A percentile compares a stretch with the other conserved stretches of the same genome.
Evolutionary conservation across 2,329 filamentous ascomycete species (phyloP).

Genomic region (Monascus ruber): DNA sequence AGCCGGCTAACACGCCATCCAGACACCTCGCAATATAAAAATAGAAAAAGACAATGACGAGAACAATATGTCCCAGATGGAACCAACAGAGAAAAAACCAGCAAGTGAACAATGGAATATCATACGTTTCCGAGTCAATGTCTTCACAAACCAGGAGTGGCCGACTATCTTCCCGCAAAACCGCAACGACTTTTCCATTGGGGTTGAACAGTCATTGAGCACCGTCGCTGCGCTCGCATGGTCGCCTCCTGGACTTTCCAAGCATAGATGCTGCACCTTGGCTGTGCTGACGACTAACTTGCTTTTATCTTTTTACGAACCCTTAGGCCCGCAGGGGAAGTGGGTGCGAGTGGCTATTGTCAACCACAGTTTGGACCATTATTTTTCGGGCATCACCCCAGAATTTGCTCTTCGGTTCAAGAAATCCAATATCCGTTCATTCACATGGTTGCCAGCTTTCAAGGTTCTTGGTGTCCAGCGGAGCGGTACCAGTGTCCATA

Average conservation of each 20-base stretch:
- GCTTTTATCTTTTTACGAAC: constrained; percentile 46
- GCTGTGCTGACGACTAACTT: constrained; percentile 47
- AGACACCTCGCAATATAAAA: too few species aligned
- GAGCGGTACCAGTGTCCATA: background rate
- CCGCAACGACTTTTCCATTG: constrained; percentile 41
- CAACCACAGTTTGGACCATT: constrained; percentile 36
- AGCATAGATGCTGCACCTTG: constrained; percentile 43
- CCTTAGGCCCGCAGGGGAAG: constrained; percentile 32
- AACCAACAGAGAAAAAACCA: constrained; percentile 9
- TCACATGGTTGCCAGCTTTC: constrained; percentile 29
- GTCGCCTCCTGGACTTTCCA: constrained; percentile 46
- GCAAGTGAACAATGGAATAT: constrained; percentile 23
- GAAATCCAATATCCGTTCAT: constrained; percentile 27
- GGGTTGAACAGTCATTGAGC: constrained; percentile 47
- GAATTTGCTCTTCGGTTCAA: constrained; percentile 13
- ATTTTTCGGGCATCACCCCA: constrained; percentile 21
- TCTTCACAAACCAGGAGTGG: constrained; percentile 43
- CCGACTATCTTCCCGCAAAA: constrained; percentile 35
- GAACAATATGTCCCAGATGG: too few species aligned
- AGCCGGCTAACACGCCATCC: too few species aligned
- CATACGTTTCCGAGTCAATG: constrained; percentile 37
- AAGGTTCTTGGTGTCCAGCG: constrained; percentile 7
- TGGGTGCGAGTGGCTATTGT: constrained; percentile 45
- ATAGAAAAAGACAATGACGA: too few species aligned
- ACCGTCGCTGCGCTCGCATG: constrained; percentile 41